Percentiles rank a stretch among this genome's conserved stretches.
Conservation (phyloP, 176 grass and related monocot genomes). For the maize (Zea mays) region Zm-B73-REFERENCE-NAM-5.0 NC_050103.1:82161501-82162000, state of each 20-base stretch:
- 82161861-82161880: neutral
- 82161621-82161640: neutral
- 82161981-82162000: neutral
- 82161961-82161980: conserved; percentile 56
- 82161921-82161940: conserved; percentile 68
- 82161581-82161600: neutral
- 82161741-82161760: conserved; percentile 61
- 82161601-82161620: neutral
- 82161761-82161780: conserved; percentile 70
- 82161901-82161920: conserved; percentile 50
- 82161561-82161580: neutral
- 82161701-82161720: conserved; percentile 54
- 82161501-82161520: neutral
- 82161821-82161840: too few species aligned
- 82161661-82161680: conserved; percentile 60
- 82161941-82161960: conserved; percentile 60
- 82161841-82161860: neutral
- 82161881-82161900: neutral
- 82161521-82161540: neutral
- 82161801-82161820: conserved; percentile 39
- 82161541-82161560: conserved; percentile 25
- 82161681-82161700: conserved; percentile 61
- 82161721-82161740: conserved; percentile 63
- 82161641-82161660: neutral
- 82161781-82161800: conserved; percentile 45